phyloP scores from a whole-genome alignment of 306 rosid genomes.

The Datisca glomerata region DNA sequence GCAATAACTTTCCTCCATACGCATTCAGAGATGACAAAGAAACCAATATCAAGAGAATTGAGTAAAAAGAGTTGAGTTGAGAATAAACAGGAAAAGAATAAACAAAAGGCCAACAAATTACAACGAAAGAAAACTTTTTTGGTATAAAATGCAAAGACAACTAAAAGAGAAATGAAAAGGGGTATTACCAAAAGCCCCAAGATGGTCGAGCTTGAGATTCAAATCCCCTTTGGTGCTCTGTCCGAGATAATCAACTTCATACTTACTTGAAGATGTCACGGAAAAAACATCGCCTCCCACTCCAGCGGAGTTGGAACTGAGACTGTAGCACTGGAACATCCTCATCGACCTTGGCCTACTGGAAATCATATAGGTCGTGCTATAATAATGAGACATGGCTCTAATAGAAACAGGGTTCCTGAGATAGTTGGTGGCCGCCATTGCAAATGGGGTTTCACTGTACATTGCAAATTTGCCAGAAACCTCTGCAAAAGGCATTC shows the following conservation, averaged over 20 bases:
- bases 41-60: too few species aligned
- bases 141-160: too few species aligned
- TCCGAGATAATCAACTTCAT: constrained; percentile 83
- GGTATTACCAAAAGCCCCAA: constrained; percentile 54
- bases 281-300: constrained; percentile 48
- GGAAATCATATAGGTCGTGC: constrained; percentile 1
- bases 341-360: constrained; percentile 3
- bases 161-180: background rate
- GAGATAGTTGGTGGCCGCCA: constrained; percentile 13
- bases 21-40: too few species aligned
- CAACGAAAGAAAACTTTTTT: too few species aligned
- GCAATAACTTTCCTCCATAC: too few species aligned
- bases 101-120: too few species aligned
- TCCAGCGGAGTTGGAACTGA: constrained; percentile 23
- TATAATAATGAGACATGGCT: background rate
- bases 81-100: too few species aligned
- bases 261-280: constrained; percentile 44
- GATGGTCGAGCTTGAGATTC: constrained; percentile 63
- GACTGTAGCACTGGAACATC: constrained; percentile 4
- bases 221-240: constrained; percentile 94
- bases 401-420: constrained; percentile 12
- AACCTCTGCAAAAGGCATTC: background rate
- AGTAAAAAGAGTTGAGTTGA: background rate
- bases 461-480: constrained; percentile 16
- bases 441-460: constrained; percentile 11